phyloP scores from a whole-genome alignment of 2,329 filamentous ascomycete species.

The Fusarium beomiforme region DNA sequence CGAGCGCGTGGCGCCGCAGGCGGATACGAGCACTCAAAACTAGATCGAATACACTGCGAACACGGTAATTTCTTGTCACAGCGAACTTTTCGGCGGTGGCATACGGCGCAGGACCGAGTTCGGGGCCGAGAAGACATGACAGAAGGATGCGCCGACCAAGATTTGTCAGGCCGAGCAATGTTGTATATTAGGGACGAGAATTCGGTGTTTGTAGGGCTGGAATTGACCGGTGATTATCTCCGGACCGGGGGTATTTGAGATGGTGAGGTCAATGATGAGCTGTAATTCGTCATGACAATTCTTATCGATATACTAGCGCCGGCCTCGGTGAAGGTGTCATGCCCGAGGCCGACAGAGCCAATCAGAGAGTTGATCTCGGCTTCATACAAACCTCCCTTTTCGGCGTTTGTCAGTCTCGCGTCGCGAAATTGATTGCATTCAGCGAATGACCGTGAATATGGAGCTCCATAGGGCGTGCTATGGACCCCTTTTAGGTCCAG shows the following conservation, averaged over 20 bases:
- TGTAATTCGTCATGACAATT: not conserved
- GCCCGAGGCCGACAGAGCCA: conserved; percentile 10
- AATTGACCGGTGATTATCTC: not conserved
- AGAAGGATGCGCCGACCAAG: not conserved
- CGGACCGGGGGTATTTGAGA: conserved; percentile 5
- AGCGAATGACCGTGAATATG: not conserved
- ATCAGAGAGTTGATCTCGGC: not conserved
- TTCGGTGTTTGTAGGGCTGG: conserved; percentile 5
- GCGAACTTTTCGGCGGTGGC: conserved; percentile 69
- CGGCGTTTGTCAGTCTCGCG: not conserved
- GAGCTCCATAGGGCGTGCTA: not conserved
- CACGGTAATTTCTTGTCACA: conserved; percentile 79
- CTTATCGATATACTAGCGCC: not conserved
- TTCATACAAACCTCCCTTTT: not conserved
- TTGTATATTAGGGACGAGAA: not conserved
- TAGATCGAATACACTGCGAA: conserved; percentile 69
- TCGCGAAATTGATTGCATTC: conserved; percentile 10
- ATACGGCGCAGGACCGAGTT: conserved; percentile 52
- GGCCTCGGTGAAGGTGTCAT: not conserved
- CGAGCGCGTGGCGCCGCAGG: conserved; percentile 38
- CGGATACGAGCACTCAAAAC: conserved; percentile 46
- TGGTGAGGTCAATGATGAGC: not conserved
- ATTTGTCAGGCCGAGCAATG: not conserved
- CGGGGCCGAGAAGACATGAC: conserved; percentile 25
- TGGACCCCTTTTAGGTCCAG: not conserved